Conservation (phyloP, 2,329 filamentous ascomycete genomes). For the Macroventuria anomochaeta region DNA sequence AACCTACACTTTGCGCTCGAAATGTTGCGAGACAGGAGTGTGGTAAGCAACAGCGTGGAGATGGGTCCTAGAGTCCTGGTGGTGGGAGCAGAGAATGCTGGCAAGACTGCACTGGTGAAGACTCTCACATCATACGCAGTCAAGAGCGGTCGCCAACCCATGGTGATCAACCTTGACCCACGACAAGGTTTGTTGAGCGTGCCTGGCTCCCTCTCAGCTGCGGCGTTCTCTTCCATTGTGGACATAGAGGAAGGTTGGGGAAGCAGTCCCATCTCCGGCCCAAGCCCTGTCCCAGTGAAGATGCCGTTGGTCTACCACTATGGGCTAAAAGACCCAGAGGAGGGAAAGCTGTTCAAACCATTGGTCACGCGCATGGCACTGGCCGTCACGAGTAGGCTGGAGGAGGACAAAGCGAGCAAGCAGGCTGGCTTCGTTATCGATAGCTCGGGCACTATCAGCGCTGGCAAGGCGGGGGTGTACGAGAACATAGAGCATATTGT, state of each 20-base stretch:
- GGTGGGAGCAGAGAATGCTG: slow-evolving; percentile 76
- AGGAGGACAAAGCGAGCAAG: slow-evolving; percentile 74
- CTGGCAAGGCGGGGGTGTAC: slow-evolving; percentile 68
- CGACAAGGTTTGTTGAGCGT: slow-evolving; percentile 65
- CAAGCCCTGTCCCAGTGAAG: slow-evolving; percentile 87
- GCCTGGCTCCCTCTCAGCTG: slow-evolving; percentile 81
- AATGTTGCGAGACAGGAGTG: slow-evolving; percentile 69
- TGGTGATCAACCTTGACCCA: slow-evolving; percentile 85
- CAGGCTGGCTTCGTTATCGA: slow-evolving; percentile 85
- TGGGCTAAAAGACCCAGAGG: slow-evolving; percentile 74
- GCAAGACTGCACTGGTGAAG: slow-evolving; percentile 83
- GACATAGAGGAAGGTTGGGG: slow-evolving; percentile 92
- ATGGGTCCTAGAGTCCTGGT: slow-evolving; percentile 84
- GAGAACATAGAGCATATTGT: slow-evolving; percentile 83
- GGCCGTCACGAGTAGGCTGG: slow-evolving; percentile 76
- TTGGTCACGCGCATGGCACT: slow-evolving; percentile 79
- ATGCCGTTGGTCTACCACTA: slow-evolving; percentile 90
- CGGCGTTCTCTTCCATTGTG: slow-evolving; percentile 85
- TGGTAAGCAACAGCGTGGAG: slow-evolving; percentile 36
- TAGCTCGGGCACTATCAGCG: slow-evolving; percentile 72
- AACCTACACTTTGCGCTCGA: slow-evolving; percentile 91
- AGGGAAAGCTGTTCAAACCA: slow-evolving; percentile 72
- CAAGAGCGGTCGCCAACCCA: slow-evolving; percentile 73
- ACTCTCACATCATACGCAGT: slow-evolving; percentile 81
- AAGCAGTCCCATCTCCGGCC: slow-evolving; percentile 86